Base-by-base conservation (phyloP, 805 yeast genomes). In the Kurtzmaniella cleridarum region DNA sequence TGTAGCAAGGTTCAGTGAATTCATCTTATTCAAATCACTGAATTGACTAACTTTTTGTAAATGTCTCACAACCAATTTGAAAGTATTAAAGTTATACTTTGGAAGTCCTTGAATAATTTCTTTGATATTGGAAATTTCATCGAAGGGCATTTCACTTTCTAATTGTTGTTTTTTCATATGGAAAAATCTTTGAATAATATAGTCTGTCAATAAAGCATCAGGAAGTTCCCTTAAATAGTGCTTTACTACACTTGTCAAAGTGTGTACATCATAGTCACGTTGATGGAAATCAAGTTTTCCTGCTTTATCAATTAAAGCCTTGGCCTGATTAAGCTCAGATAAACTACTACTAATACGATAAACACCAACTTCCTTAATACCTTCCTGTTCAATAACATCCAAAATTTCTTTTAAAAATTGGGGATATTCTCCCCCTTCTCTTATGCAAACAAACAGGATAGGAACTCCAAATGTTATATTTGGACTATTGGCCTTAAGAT, bases 291-390 rank as follows among this genome's bases (percentile, higher is more conserved):
- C 66, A 42, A 75, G 59, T 34, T 63, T 64, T 3, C 81, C 81
- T 5, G 54, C 41, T 39, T 55, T 57, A 48, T 77, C 78, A 40
- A 77, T 72, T 38, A 61, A 63, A 1, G 60, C 53, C 45, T 66
- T 73, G 40, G 74, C 59, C 32, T 62, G 60, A 35, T 54, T 62
- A 45, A 77, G 61, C 28, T 72, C 75, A 42, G 70, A 63, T 20
- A 75, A 46, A 0, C 80, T 73, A 0, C 80, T 73, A 53, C 79
- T 72, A 45, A 75, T 76, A 57, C 98, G 78, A 58, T 91, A 91
- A 11, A 91, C 69, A 13, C 98, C 98, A 39, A 87, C 85, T 55
- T 90, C 97, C 48, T 87, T 89, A 23, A 91, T 57, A 0, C 98
- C 96, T 39, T 90, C 76, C n/a, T 69, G 62, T 58, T 91, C 98